These are phyloP conservation scores for Gypsophila paniculata DNA, from an alignment of 179 eudicot species.

Conservation along the genomic window DNA sequence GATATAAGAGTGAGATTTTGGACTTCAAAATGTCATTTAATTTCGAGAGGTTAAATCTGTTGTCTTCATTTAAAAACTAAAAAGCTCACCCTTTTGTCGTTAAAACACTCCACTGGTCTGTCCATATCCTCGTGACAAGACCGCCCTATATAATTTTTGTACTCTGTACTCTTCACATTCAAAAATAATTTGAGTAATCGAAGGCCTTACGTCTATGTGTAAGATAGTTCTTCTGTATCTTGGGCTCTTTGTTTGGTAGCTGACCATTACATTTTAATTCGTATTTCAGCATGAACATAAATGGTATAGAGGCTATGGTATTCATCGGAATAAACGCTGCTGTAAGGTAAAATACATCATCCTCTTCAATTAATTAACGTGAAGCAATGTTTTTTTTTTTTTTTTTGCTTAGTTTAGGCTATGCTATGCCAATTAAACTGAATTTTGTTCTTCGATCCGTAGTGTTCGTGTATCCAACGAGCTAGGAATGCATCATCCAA, in stretches of 20 bases:
- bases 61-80: no score
- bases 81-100: no score
- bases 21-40: no score
- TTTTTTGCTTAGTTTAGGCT: not conserved
- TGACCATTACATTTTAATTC: not conserved
- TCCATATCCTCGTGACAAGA: no score
- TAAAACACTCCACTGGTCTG: no score
- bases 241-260: not conserved
- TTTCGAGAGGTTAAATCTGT: no score
- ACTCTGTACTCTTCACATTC: no score
- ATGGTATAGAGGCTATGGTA: constrained; percentile 45
- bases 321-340: constrained; percentile 48
- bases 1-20: no score
- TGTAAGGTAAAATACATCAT: constrained; percentile 23
- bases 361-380: not conserved
- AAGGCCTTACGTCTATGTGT: not conserved
- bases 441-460: not conserved
- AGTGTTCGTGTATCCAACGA: constrained; percentile 87
- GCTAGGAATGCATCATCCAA: constrained; percentile 82
- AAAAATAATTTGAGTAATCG: not conserved
- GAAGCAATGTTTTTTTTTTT: not conserved
- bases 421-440: not conserved
- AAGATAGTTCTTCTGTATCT: not conserved
- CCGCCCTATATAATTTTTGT: no score
- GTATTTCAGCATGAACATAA: constrained; percentile 37